Percentiles rank a stretch among this genome's conserved stretches.
phyloP scores from a whole-genome alignment of 2,329 filamentous ascomycete species.

The Aspergillus melleus region DNA sequence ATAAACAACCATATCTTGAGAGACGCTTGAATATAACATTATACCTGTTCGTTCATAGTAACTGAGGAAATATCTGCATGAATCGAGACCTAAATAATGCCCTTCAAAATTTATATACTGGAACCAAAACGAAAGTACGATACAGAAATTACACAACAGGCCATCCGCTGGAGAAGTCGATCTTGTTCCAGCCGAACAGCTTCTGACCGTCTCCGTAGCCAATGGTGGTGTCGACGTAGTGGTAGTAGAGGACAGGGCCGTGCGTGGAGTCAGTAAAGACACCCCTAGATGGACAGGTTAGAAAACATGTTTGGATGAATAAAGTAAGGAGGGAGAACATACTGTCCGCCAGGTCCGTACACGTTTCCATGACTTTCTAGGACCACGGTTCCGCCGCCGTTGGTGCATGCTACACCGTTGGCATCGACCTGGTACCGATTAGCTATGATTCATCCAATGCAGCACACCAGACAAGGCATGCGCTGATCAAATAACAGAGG shows the following conservation, averaged over 20 bases:
- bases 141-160: conserved; percentile 30
- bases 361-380: conserved; percentile 60
- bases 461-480: no score
- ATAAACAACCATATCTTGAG: background rate
- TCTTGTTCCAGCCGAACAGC: conserved; percentile 45
- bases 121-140: background rate
- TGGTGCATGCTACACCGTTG: conserved; percentile 53
- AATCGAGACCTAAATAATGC: background rate
- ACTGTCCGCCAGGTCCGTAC: conserved; percentile 67
- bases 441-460: no score
- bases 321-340: conserved; percentile 35
- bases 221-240: conserved; percentile 56
- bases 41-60: background rate
- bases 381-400: conserved; percentile 61
- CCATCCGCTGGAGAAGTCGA: conserved; percentile 44
- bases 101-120: background rate
- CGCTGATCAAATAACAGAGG: background rate
- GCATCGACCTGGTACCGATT: conserved; percentile 46
- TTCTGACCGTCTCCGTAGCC: conserved; percentile 49
- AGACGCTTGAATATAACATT: background rate
- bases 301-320: background rate
- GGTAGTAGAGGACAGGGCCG: conserved; percentile 60
- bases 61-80: background rate
- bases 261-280: conserved; percentile 23
- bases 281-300: conserved; percentile 19